Conservation (phyloP, 306 rosid species). For the Coriaria nepalensis region DNA sequence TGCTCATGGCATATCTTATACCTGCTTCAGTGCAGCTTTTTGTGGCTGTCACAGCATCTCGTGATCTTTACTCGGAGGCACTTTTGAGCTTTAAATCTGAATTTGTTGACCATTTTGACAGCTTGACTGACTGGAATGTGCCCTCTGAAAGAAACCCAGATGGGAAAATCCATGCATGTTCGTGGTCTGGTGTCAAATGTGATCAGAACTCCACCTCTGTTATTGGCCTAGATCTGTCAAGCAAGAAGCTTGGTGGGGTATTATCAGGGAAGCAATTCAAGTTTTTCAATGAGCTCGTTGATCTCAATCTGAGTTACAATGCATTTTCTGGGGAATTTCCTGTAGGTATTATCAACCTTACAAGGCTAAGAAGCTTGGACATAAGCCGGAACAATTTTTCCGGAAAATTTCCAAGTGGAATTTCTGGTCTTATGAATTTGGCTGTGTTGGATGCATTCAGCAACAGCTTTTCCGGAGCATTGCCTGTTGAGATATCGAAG, state of each 20-base stretch:
- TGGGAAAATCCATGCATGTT: slow-evolving; percentile 50
- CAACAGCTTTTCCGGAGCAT: slow-evolving; percentile 70
- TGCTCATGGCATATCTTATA: slow-evolving; percentile 27
- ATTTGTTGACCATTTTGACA: slow-evolving; percentile 33
- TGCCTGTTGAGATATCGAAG: slow-evolving; percentile 54
- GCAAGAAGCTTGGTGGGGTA: slow-evolving; percentile 47
- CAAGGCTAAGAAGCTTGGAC: slow-evolving; percentile 46
- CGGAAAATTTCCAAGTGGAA: slow-evolving; percentile 57
- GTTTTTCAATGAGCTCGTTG: slow-evolving; percentile 41
- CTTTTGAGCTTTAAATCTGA: slow-evolving; percentile 72
- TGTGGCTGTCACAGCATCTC: slow-evolving; percentile 26
- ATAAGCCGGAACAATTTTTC: slow-evolving; percentile 84
- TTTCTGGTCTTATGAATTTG: slow-evolving; percentile 34
- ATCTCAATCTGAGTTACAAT: slow-evolving; percentile 67
- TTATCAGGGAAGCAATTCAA: slow-evolving; percentile 51
- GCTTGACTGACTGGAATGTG: slow-evolving; percentile 53
- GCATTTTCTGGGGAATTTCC: slow-evolving; percentile 66
- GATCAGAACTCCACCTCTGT: slow-evolving; percentile 37
- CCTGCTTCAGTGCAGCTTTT: slow-evolving; percentile 18
- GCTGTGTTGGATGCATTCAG: slow-evolving; percentile 67
- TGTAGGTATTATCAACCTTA: slow-evolving; percentile 48
- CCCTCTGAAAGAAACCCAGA: slow-evolving; percentile 27
- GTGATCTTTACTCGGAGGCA: slow-evolving; percentile 55
- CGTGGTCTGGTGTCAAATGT: slow-evolving; percentile 79
- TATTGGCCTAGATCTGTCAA: slow-evolving; percentile 57